phyloP scores from a whole-genome alignment of 2,329 filamentous ascomycete species.

The Talaromyces amestolkiae region DNA sequence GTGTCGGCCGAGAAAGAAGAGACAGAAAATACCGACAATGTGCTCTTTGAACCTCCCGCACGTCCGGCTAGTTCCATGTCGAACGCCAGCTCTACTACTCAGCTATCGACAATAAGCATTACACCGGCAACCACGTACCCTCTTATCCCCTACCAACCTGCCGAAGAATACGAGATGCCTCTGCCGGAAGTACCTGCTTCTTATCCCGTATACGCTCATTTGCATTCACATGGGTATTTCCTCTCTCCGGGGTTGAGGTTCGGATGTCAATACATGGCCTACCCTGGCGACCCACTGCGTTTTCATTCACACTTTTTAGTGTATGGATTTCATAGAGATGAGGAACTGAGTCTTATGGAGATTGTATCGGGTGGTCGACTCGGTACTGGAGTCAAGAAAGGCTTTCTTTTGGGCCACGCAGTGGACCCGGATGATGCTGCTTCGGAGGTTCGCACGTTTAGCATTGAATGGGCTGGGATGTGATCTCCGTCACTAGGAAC shows the following conservation, averaged over 20 bases:
- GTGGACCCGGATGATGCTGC: slow-evolving; percentile 38
- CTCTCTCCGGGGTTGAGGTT: slow-evolving; percentile 91
- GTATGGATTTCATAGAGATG: slow-evolving; percentile 80
- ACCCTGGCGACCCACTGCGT: slow-evolving; percentile 88
- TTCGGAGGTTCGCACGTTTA: slow-evolving; percentile 65
- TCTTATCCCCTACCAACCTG: slow-evolving; percentile 39
- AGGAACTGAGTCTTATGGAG: slow-evolving; percentile 79
- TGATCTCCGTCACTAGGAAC: slow-evolving; percentile 44
- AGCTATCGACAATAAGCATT: slow-evolving; percentile 33
- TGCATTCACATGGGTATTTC: slow-evolving; percentile 78
- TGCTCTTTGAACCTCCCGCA: slow-evolving; percentile 27
- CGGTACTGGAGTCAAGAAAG: slow-evolving; percentile 95
- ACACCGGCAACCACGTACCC: slow-evolving; percentile 53
- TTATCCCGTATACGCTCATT: slow-evolving; percentile 74
- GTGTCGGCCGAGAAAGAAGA: slow-evolving; percentile 13
- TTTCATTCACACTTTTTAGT: slow-evolving; percentile 95
- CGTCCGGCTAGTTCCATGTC: slow-evolving; percentile 9
- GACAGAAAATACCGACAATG: slow-evolving; percentile 21
- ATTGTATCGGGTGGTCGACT: slow-evolving; percentile 81
- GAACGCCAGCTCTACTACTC: slow-evolving; percentile 21
- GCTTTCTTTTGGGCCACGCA: slow-evolving; percentile 75
- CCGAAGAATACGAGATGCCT: slow-evolving; percentile 27
- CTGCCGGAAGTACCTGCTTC: slow-evolving; percentile 47
- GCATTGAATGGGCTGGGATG: slow-evolving; percentile 92
- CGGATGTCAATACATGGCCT: slow-evolving; percentile 89